Percentiles rank a stretch among this genome's conserved stretches.
Evolutionary conservation across 148 eudicot species (phyloP).

Genomic region (Vaccinium vitisidaea): DNA sequence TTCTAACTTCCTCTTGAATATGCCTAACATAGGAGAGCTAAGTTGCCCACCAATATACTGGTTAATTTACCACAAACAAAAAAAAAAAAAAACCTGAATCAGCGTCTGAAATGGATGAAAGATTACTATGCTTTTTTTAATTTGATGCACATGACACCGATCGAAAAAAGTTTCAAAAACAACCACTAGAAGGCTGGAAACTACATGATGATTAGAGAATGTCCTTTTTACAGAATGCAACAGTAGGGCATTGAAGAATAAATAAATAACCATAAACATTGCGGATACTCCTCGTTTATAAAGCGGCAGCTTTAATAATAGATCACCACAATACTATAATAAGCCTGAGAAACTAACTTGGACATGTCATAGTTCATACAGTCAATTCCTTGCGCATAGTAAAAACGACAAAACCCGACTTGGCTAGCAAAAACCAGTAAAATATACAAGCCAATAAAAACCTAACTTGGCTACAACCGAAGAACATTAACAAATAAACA

Average conservation of each 20-base stretch:
- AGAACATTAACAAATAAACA: constrained; percentile 3
- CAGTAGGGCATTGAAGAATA: neutral
- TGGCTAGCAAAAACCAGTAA: neutral
- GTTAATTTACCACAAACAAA: too few species aligned
- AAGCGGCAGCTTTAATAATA: neutral
- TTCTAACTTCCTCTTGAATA: neutral
- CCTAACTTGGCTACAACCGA: neutral
- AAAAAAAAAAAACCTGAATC: neutral
- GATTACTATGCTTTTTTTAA: neutral
- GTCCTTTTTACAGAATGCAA: neutral
- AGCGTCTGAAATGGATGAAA: neutral
- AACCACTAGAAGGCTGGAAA: neutral
- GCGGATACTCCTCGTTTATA: neutral
- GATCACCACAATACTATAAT: neutral
- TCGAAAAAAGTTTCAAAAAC: neutral
- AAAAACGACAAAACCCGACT: neutral
- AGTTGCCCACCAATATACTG: neutral
- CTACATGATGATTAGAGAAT: neutral
- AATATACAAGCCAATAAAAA: neutral
- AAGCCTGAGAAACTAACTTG: neutral
- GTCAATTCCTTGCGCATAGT: neutral
- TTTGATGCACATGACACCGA: neutral
- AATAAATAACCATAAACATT: neutral
- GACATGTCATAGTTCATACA: neutral
- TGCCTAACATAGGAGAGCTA: too few species aligned